phyloP scores from a whole-genome alignment of 2,329 filamentous ascomycete genomes.

The Orbilia javanica region DNA sequence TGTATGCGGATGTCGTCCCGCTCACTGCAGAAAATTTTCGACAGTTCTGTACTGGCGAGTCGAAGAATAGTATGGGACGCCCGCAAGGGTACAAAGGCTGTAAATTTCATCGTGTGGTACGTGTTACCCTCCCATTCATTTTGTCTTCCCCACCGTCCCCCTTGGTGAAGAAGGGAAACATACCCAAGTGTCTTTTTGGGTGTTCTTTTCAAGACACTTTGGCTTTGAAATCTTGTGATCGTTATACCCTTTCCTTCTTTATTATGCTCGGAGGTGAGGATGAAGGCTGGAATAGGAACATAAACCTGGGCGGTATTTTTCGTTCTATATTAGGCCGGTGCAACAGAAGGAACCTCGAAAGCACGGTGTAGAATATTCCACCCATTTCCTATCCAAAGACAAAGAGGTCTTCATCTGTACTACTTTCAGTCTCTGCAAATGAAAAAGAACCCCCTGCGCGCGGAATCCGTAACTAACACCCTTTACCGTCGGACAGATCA shows the following conservation, averaged over 20 bases:
- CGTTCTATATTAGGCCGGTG: background rate
- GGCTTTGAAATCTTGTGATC: background rate
- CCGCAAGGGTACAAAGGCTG: conserved; percentile 94
- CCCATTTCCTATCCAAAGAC: background rate
- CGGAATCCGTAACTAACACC: background rate
- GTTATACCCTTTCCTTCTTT: conserved; percentile 17
- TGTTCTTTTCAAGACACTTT: background rate
- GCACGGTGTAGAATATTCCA: background rate
- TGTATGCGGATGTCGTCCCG: conserved; percentile 86
- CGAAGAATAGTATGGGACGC: conserved; percentile 79
- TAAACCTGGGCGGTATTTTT: background rate
- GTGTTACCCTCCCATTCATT: conserved; percentile 64
- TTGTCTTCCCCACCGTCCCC: conserved; percentile 4
- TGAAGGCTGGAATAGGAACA: background rate
- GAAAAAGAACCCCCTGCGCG: background rate
- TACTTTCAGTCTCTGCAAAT: background rate
- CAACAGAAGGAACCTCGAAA: conserved; percentile 15
- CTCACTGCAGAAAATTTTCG: conserved; percentile 96
- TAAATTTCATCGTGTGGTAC: conserved; percentile 92
- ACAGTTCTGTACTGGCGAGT: conserved; percentile 95
- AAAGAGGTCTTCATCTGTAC: conserved; percentile 6
- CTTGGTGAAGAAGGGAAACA: too few relatives aligned
- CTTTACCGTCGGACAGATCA: conserved; percentile 73
- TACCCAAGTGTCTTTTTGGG: background rate
- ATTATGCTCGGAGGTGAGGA: conserved; percentile 22